These are phyloP conservation scores for Pestalotiopsis sp. DNA, from an alignment of 2,329 filamentous ascomycete genomes.

Conservation along the genomic window DNA sequence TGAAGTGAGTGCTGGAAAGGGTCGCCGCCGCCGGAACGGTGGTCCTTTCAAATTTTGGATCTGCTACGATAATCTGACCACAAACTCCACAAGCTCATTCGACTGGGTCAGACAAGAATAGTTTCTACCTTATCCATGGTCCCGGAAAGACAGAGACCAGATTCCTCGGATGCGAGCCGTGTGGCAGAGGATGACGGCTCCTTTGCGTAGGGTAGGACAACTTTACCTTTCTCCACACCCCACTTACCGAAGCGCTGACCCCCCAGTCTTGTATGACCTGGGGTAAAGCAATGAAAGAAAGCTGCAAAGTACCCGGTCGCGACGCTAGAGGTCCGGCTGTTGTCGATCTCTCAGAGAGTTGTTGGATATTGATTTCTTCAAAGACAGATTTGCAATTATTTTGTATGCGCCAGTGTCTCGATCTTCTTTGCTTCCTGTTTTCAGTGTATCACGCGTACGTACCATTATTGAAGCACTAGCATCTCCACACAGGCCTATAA, in stretches of 20 bases:
- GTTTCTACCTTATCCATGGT: neutral
- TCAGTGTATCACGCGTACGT: neutral
- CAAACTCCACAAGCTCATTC: neutral
- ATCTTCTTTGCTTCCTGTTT: neutral
- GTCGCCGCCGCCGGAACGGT: neutral
- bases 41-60: neutral
- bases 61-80: neutral
- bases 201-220: neutral
- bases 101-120: neutral
- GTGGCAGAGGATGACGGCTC: slow-evolving; percentile 1
- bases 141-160: neutral
- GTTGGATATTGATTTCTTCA: neutral
- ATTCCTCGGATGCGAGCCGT: slow-evolving; percentile 7
- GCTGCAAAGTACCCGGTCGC: neutral
- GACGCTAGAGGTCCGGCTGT: neutral
- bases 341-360: neutral
- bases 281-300: neutral
- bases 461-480: neutral
- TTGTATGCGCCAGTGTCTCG: neutral
- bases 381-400: neutral
- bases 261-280: slow-evolving; percentile 2
- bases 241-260: slow-evolving; percentile 12
- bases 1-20: neutral
- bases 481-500: neutral
- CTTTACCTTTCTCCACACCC: slow-evolving; percentile 1